Base-by-base conservation (phyloP, 176 grass and related monocot species). In the Oryza nivara region DNA sequence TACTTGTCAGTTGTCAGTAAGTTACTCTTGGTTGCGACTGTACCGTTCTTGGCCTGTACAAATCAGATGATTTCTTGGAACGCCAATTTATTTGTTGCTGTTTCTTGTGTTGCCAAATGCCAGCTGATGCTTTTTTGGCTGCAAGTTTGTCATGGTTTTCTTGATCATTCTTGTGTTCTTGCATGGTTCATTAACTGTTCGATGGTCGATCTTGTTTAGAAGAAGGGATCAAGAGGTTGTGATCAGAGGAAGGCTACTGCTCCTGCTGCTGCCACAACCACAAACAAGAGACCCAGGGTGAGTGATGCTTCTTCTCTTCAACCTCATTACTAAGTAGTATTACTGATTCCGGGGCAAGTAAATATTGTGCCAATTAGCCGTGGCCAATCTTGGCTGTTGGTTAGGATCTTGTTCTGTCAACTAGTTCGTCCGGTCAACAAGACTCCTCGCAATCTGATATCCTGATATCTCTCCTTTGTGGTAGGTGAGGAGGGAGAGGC, bases 401-500 rank as follows among this genome's bases (percentile, higher is more conserved):
- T 73, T 77, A 83, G 43, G 32, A 30, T 6, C 63, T 4, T 71
- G 67, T 56, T 75, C 6, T 0, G 48, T 51, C 25, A 70, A 77
- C 26, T 1, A 60, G 40, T 76, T 65, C 4, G 0, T 34, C 25
- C 25, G 56, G 45, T 46, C 17, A 43, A 84, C 84, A 61, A 49
- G 9, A 23, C 56, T 60, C 19, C 56, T 60, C 19, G n/a, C n/a
- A 8, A 22, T n/a, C 20, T 11, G 13, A 44, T 44, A 44, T 44
- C 43, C 43, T 44, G 9, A 44, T 44, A 2, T 44, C 43, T 44
- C 43, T 44, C 43, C 7, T 23, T 7, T 25, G 9, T 77, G 43
- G 36, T 80, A 94, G 92, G 89, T 78, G 72, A 90, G 93, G 85
- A 92, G 49, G 85, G 90, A 92, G 88, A 71, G 61, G 75, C 66